Evolutionary conservation across 768 basidiomycete species (phyloP).

Genomic region (Suillus discolor): DNA sequence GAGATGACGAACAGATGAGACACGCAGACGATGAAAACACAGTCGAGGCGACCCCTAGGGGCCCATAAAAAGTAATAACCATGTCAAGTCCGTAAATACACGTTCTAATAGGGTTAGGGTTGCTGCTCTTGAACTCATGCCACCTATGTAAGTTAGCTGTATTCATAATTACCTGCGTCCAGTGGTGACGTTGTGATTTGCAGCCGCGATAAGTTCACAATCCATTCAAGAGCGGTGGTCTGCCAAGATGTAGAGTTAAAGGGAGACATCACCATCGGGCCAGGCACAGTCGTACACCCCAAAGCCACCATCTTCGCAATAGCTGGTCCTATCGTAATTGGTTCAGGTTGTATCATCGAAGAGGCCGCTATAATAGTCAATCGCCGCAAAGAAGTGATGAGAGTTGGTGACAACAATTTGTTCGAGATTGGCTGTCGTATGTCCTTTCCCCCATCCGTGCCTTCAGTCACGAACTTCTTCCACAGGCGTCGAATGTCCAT

Average conservation of each 20-base stretch:
- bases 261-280: conserved; percentile 91
- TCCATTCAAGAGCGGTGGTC: conserved; percentile 89
- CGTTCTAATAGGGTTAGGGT: conserved; percentile 11
- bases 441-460: conserved; percentile 33
- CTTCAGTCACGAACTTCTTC: background rate
- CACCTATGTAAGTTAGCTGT: conserved; percentile 29
- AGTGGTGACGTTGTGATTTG: conserved; percentile 10
- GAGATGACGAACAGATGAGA: too few species aligned
- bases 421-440: conserved; percentile 93
- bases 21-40: too few species aligned
- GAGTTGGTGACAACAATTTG: conserved; percentile 90
- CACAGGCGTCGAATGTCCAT: conserved; percentile 83
- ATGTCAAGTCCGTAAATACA: too few species aligned
- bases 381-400: conserved; percentile 86
- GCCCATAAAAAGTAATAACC: too few species aligned
- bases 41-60: too few species aligned
- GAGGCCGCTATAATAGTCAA: conserved; percentile 92
- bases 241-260: conserved; percentile 94
- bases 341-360: conserved; percentile 87
- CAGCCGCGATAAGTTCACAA: conserved; percentile 87
- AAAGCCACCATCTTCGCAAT: conserved; percentile 93
- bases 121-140: conserved; percentile 21
- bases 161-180: background rate
- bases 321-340: conserved; percentile 89
- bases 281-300: conserved; percentile 91